phyloP scores from a whole-genome alignment of 805 yeast species.

The Candida coquimbonensis region DNA sequence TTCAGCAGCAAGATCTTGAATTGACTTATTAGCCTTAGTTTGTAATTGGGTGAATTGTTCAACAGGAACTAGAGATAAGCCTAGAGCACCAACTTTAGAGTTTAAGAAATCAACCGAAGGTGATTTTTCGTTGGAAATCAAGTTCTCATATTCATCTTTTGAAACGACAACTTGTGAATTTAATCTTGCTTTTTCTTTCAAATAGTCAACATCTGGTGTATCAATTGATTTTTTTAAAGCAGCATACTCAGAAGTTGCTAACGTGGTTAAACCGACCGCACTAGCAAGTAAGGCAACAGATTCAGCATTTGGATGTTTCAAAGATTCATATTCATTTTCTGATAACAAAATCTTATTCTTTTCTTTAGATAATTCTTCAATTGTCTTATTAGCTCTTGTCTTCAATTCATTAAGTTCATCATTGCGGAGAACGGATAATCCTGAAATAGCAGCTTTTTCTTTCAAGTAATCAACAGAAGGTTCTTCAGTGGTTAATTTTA shows the following conservation, averaged over 20 bases:
- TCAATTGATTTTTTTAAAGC: constrained; percentile 8
- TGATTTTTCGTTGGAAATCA: constrained; percentile 7
- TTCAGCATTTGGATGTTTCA: constrained; percentile 2
- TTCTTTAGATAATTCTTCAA: constrained; percentile 18
- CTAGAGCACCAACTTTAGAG: neutral
- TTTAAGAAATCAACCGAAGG: neutral
- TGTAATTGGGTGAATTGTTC: constrained; percentile 6
- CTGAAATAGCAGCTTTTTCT: constrained; percentile 1
- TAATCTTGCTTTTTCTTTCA: constrained; percentile 17
- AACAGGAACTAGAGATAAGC: constrained; percentile 4
- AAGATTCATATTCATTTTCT: constrained; percentile 3
- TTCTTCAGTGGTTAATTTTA: constrained; percentile 10
- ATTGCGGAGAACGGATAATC: constrained; percentile 1
- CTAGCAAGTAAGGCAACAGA: constrained; percentile 1
- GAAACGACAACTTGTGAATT: constrained; percentile 10
- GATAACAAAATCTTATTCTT: constrained; percentile 2
- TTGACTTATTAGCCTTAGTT: constrained; percentile 6
- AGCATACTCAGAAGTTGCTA: neutral
- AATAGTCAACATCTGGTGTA: constrained; percentile 17
- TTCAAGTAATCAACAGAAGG: constrained; percentile 7
- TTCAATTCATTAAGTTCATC: constrained; percentile 8
- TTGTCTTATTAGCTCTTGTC: constrained; percentile 10
- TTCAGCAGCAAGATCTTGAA: constrained; percentile 7
- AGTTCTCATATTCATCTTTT: constrained; percentile 5
- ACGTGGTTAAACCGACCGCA: constrained; percentile 1